Evolutionary conservation across 805 yeast species (phyloP), one percentile per base, ranked within the genome.

Genomic region (Schizosaccharomyces pombe): DNA sequence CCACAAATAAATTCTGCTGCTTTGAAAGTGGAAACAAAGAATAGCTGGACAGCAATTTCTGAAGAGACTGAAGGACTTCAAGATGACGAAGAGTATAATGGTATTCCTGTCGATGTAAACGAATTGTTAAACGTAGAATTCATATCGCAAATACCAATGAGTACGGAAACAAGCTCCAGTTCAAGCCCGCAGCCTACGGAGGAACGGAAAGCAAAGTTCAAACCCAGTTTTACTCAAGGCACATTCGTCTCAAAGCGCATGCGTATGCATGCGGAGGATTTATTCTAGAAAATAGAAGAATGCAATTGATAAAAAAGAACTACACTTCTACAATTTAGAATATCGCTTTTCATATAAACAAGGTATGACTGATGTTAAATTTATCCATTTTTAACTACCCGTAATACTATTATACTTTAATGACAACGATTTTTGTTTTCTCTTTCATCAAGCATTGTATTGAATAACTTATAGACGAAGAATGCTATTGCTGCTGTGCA

Each of bases 251-350:
- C 49, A 2, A 19, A 24, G 26, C 19, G 26, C 6, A 43, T 43
- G 49, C 49, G 49, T 16, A 43, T 43, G 49, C 49, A 26, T 43
- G 49, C 49, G 14, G 49, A 43, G 30, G 49, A 43, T 26, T 43
- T 43, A 24, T 43, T 43, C 26, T 19, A 19, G n/a, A n/a, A n/a
- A n/a, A n/a, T n/a, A n/a, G n/a, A n/a, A 37, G n/a, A 2, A 11
- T 37, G 16, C n/a, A 37, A 2, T n/a, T 37, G 43, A 14, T 4
- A 16, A n/a, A 34, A 37, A 19, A 37, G 8, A 6, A 37, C 19
- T 37, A 37, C 43, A 14, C 14, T 8, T n/a, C n/a, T n/a, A n/a
- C n/a, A n/a, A n/a, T n/a, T n/a, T n/a, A n/a, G n/a, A n/a, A n/a
- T n/a, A n/a, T n/a, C n/a, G n/a, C n/a, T n/a, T n/a, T n/a, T n/a